These are phyloP conservation scores for Claviceps digitariae DNA, from an alignment of 2,329 filamentous ascomycete genomes.

Conservation along the genomic window DNA sequence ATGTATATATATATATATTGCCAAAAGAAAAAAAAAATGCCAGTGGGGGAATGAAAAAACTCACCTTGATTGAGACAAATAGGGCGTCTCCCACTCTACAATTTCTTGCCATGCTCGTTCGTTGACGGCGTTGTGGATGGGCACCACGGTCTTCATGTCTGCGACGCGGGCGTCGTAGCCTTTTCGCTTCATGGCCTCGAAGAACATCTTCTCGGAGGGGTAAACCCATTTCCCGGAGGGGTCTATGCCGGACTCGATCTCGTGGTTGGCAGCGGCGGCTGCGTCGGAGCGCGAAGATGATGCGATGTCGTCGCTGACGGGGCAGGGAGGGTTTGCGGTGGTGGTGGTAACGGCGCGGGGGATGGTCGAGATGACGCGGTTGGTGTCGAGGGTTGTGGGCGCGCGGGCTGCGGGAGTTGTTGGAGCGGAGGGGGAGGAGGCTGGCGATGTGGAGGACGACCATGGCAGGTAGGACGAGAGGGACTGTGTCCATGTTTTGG, in stretches of 20 bases:
- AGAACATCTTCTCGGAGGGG: slow-evolving; percentile 94
- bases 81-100: slow-evolving; percentile 70
- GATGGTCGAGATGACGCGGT: slow-evolving; percentile 69
- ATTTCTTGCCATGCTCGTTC: slow-evolving; percentile 94
- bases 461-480: slow-evolving; percentile 29
- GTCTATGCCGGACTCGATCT: slow-evolving; percentile 63
- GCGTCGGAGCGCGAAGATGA: slow-evolving; percentile 38
- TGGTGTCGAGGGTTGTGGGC: slow-evolving; percentile 37
- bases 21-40: too few relatives aligned
- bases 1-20: too few relatives aligned
- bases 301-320: slow-evolving; percentile 24
- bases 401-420: slow-evolving; percentile 8
- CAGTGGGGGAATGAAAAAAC: slow-evolving; percentile 8
- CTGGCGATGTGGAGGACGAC: slow-evolving; percentile 18
- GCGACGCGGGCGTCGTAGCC: slow-evolving; percentile 54
- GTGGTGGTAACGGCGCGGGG: slow-evolving; percentile 41
- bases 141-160: slow-evolving; percentile 86
- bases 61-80: slow-evolving; percentile 41
- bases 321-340: slow-evolving; percentile 16
- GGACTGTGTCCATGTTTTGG: slow-evolving; percentile 30
- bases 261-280: slow-evolving; percentile 52
- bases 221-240: slow-evolving; percentile 88
- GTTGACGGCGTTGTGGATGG: slow-evolving; percentile 97
- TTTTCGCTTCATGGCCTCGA: slow-evolving; percentile 91
- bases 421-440: slow-evolving; percentile 15